A percentile compares a stretch with the other conserved stretches of the same genome.
These are phyloP conservation scores for Hypomontagnella monticulosa DNA, from an alignment of 495 filamentous ascomycete species.

Conservation along the genomic window DNA sequence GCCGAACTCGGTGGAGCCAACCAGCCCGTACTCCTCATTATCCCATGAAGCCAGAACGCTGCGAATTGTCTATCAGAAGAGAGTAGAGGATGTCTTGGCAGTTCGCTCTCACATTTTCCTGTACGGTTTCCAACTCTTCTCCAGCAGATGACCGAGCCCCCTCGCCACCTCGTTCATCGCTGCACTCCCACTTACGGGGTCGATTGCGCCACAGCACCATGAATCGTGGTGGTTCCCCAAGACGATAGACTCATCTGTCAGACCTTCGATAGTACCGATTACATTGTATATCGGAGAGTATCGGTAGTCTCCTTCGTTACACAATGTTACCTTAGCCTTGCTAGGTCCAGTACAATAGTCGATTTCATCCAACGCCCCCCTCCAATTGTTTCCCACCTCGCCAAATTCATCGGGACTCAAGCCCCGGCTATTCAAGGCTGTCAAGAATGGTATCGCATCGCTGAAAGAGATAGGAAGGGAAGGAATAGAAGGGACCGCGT, in stretches of 20 bases:
- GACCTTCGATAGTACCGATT: slow-evolving; percentile 84
- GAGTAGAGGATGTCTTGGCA: neutral
- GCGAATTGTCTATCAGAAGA: neutral
- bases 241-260: slow-evolving; percentile 74
- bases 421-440: slow-evolving; percentile 80
- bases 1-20: slow-evolving; percentile 87
- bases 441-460: slow-evolving; percentile 78
- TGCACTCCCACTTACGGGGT: slow-evolving; percentile 64
- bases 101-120: slow-evolving; percentile 65
- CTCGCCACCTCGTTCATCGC: slow-evolving; percentile 76
- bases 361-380: slow-evolving; percentile 71
- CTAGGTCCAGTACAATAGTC: slow-evolving; percentile 80
- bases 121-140: slow-evolving; percentile 78
- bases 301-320: slow-evolving; percentile 77
- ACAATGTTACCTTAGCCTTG: slow-evolving; percentile 69
- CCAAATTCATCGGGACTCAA: slow-evolving; percentile 6
- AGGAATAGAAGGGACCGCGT: slow-evolving; percentile 76
- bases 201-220: slow-evolving; percentile 58
- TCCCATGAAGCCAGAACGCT: slow-evolving; percentile 85
- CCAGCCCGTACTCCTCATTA: slow-evolving; percentile 84
- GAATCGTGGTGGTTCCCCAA: slow-evolving; percentile 88
- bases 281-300: slow-evolving; percentile 77
- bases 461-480: slow-evolving; percentile 83
- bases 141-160: slow-evolving; percentile 74
- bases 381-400: slow-evolving; percentile 49